These are phyloP conservation scores for Zygosaccharomyces bailii DNA, from an alignment of 805 yeast species.

Conservation along the genomic window DNA sequence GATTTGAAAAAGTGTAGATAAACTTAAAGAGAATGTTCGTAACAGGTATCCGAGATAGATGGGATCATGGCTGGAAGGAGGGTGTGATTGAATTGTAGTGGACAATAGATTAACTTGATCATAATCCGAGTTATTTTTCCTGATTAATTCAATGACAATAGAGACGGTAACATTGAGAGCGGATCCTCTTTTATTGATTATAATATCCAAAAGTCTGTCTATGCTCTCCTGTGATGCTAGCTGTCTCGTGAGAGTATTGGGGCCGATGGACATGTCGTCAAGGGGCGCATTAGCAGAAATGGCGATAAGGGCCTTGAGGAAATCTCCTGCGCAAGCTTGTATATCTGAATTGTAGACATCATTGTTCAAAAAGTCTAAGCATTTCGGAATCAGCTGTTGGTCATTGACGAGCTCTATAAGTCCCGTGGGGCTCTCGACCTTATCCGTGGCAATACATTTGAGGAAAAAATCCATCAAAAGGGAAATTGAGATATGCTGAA, in stretches of 20 bases:
- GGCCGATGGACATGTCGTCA: conserved; percentile 79
- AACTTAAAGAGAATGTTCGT: conserved; percentile 61
- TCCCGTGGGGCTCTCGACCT: conserved; percentile 83
- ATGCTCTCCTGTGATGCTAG: conserved; percentile 69
- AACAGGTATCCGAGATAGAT: conserved; percentile 84
- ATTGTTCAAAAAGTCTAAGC: conserved; percentile 60
- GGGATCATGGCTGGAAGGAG: conserved; percentile 88
- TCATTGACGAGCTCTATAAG: conserved; percentile 72
- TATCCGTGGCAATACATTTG: conserved; percentile 88
- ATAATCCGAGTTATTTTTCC: conserved; percentile 95
- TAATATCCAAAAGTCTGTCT: conserved; percentile 61
- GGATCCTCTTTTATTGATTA: conserved; percentile 63
- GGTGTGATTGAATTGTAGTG: conserved; percentile 73
- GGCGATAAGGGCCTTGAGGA: conserved; percentile 85
- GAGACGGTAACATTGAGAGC: conserved; percentile 91
- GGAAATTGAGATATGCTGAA: conserved; percentile 79
- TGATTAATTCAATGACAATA: conserved; percentile 84
- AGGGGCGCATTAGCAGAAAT: conserved; percentile 92
- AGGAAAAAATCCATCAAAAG: conserved; percentile 87
- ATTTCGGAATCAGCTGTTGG: conserved; percentile 67
- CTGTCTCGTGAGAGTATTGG: conserved; percentile 84
- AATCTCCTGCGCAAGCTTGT: conserved; percentile 92
- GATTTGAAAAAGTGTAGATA: conserved; percentile 34
- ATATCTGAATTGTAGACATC: conserved; percentile 57
- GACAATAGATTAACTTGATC: conserved; percentile 77